phyloP scores from a whole-genome alignment of 495 filamentous ascomycete species.

The Daldinia caldariorum region DNA sequence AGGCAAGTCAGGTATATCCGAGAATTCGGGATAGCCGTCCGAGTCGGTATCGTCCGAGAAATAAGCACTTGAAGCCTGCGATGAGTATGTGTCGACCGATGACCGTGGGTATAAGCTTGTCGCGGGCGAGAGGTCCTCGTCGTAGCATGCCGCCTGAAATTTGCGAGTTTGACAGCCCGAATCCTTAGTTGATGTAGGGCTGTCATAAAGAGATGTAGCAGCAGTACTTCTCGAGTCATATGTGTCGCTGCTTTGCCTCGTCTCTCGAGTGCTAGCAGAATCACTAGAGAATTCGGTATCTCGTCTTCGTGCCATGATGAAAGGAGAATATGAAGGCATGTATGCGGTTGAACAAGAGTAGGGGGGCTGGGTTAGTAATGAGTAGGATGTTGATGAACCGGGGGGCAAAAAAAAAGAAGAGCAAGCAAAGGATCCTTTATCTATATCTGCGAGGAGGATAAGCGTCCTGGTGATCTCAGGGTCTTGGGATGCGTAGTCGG shows the following conservation, averaged over 20 bases:
- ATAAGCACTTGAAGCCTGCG: slow-evolving; percentile 71
- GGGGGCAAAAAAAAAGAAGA: slow-evolving; percentile 1
- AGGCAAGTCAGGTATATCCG: slow-evolving; percentile 63
- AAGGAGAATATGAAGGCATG: slow-evolving; percentile 28
- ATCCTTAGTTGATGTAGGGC: slow-evolving; percentile 62
- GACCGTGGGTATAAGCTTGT: slow-evolving; percentile 65
- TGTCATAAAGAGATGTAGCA: slow-evolving; percentile 69
- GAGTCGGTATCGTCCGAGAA: slow-evolving; percentile 65
- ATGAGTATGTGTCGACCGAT: slow-evolving; percentile 83
- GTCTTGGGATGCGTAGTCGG: slow-evolving; percentile 38
- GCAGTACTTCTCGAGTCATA: slow-evolving; percentile 73
- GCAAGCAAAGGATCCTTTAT: slow-evolving; percentile 36
- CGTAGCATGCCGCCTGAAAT: slow-evolving; percentile 52
- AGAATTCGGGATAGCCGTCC: slow-evolving; percentile 55
- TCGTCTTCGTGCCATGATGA: slow-evolving; percentile 45
- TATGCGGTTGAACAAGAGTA: slow-evolving; percentile 27
- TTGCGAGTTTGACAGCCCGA: slow-evolving; percentile 51
- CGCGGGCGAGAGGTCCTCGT: slow-evolving; percentile 58
- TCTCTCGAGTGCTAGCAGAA: slow-evolving; percentile 65
- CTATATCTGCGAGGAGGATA: slow-evolving; percentile 31
- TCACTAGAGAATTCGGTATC: slow-evolving; percentile 50
- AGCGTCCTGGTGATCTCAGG: slow-evolving; percentile 40
- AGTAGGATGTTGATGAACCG: slow-evolving; percentile 17
- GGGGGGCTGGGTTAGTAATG: background rate
- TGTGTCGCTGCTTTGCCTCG: slow-evolving; percentile 70